Percentiles rank a stretch among this genome's conserved stretches.
phyloP scores from a whole-genome alignment of 805 yeast genomes.

The Ogataea neopini region DNA sequence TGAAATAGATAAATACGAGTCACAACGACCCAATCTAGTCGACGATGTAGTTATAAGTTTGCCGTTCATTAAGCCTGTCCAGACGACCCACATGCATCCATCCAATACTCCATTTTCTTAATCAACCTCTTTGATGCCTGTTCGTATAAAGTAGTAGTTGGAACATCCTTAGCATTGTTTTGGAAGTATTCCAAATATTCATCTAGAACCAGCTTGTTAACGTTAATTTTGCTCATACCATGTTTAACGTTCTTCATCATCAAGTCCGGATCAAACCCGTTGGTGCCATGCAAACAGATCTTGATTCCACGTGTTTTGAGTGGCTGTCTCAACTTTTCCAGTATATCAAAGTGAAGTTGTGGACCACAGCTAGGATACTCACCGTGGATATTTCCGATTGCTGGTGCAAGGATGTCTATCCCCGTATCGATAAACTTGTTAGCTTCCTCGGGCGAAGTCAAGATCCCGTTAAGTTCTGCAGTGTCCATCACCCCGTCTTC shows the following conservation, averaged over 20 bases:
- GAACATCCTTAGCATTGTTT: conserved; percentile 24
- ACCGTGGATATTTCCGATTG: conserved; percentile 42
- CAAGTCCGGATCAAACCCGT: conserved; percentile 33
- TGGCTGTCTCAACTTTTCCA: conserved; percentile 29
- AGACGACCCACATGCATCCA: conserved; percentile 31
- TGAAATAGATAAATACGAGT: no score
- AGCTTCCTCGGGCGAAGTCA: conserved; percentile 38
- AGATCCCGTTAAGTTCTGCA: conserved; percentile 33
- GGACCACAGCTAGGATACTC: conserved; percentile 39
- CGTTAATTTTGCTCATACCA: conserved; percentile 37
- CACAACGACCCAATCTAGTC: no score
- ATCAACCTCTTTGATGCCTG: conserved; percentile 26
- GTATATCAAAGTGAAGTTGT: conserved; percentile 27
- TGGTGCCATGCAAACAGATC: conserved; percentile 40
- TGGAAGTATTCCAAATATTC: conserved; percentile 29
- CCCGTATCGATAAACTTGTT: conserved; percentile 35
- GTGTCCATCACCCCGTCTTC: conserved; percentile 37
- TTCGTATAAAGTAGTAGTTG: conserved; percentile 33
- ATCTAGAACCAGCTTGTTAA: conserved; percentile 34
- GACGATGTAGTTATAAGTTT: no score
- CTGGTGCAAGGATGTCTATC: conserved; percentile 39
- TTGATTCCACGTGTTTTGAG: conserved; percentile 23
- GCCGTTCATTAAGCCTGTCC: neutral
- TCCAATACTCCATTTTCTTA: conserved; percentile 32
- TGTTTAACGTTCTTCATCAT: conserved; percentile 27